A percentile compares a stretch with the other conserved stretches of the same genome.
These are phyloP conservation scores for Phaeosphaeriaceae sp. DNA, from an alignment of 2,329 filamentous ascomycete species.

Conservation along the genomic window DNA sequence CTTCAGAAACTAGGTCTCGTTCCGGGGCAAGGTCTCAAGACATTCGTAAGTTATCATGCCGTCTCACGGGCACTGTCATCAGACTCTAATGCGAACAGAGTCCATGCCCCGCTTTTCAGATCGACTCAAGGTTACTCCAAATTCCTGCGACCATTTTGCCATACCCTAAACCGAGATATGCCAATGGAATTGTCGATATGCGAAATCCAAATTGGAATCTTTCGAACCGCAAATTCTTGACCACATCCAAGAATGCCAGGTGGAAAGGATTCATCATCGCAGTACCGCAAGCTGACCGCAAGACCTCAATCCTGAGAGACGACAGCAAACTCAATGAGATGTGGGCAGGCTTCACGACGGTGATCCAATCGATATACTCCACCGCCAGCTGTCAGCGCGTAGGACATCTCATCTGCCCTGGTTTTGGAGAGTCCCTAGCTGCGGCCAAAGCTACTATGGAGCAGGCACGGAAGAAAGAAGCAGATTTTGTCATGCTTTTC, in stretches of 20 bases:
- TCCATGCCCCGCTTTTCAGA: conserved; percentile 7
- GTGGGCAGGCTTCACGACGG: background rate
- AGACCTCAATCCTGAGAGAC: background rate
- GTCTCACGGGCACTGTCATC: no score
- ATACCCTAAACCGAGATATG: conserved; percentile 5
- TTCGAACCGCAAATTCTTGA: background rate
- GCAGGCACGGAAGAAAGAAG: background rate
- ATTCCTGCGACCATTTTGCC: conserved; percentile 8
- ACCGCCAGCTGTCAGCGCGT: background rate
- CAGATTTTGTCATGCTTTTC: conserved; percentile 11
- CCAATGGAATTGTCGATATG: conserved; percentile 1
- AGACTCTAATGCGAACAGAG: background rate
- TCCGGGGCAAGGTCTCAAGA: background rate
- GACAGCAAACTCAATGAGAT: background rate
- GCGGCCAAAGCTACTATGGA: conserved; percentile 1
- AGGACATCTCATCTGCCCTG: background rate
- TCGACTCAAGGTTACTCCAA: conserved; percentile 17
- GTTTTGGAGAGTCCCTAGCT: background rate
- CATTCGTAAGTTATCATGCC: no score
- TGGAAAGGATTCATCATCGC: conserved; percentile 7
- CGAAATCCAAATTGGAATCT: conserved; percentile 9
- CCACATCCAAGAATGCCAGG: background rate
- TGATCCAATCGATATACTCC: background rate
- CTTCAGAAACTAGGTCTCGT: conserved; percentile 18
- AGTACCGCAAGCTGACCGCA: background rate